Evolutionary conservation across 2,329 filamentous ascomycete genomes (phyloP), one percentile per base, ranked within the genome.

Genomic region (Myriosclerotinia scirpicola): DNA sequence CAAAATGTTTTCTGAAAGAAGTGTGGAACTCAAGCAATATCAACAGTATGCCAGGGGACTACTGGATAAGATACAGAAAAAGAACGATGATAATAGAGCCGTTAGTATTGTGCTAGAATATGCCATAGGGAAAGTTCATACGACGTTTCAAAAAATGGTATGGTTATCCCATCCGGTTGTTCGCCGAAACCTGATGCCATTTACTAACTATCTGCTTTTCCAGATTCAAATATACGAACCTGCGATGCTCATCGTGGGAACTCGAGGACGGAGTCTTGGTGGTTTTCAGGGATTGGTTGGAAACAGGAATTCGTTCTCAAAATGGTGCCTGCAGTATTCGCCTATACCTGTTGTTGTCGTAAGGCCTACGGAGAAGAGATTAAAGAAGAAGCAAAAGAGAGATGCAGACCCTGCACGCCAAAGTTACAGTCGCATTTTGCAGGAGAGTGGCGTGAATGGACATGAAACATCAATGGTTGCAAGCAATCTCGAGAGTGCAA

Each of bases 331-430:
- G 22, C 89, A 91, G 73, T 88, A 90, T 74, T 90, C 87, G 0
- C 89, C 89, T 0, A 88, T 92, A 15, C 89, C 89, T 0, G 89
- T 91, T 17, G 89, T 91, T 59, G 89, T 92, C 52, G 89, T 91
- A 1, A 84, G 89, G 6, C 88, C 89, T 26, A 86, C 85, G 11
- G 84, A 85, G 22, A 90, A 90, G 78, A 84, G 89, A 20, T 83
- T 89, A 73, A 90, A 90, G 77, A 90, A 90, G 77, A 90, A 90
- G 76, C 82, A 82, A 71, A 91, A 91, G 77, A 84, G 89, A 64
- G 82, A 85, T 60, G 83, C 85, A 54, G 87, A 91, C 71, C 87
- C 88, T 12, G 80, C 80, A 30, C 80, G 89, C 63, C 83, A 84
- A 69, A 84, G 84, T 55, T 91, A 91, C 76, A 83, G 85, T 68